phyloP scores from a whole-genome alignment of 176 grass and related monocot genomes.

The Aegilops umbellulata region DNA sequence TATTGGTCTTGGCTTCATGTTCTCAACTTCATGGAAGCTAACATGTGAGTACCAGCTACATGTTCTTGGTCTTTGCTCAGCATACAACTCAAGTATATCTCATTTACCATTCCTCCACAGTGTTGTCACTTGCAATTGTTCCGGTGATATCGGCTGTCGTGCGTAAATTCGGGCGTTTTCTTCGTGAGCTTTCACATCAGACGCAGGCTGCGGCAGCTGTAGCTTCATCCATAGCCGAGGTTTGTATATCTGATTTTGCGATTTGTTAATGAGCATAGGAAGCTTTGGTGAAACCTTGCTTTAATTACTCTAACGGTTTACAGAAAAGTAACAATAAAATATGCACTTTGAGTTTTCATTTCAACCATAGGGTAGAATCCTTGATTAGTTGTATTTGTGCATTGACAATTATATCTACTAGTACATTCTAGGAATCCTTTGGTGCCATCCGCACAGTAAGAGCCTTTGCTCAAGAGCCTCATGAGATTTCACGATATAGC shows the following conservation, averaged over 20 bases:
- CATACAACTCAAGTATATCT: slow-evolving; percentile 6
- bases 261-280: background rate
- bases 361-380: slow-evolving; percentile 9
- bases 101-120: slow-evolving; percentile 40
- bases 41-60: slow-evolving; percentile 59
- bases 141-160: slow-evolving; percentile 77
- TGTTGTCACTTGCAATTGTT: slow-evolving; percentile 84
- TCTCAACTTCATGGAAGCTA: slow-evolving; percentile 95
- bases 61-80: slow-evolving; percentile 1
- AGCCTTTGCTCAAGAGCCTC: slow-evolving; percentile 85
- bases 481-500: slow-evolving; percentile 77
- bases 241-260: slow-evolving; percentile 25
- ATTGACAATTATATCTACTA: slow-evolving; percentile 37
- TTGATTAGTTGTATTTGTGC: slow-evolving; percentile 10
- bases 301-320: background rate
- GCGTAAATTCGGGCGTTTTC: slow-evolving; percentile 76
- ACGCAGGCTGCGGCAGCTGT: slow-evolving; percentile 86
- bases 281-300: background rate
- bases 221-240: slow-evolving; percentile 96
- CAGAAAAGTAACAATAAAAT: background rate
- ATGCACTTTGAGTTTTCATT: background rate
- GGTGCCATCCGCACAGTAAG: slow-evolving; percentile 92
- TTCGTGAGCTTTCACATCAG: slow-evolving; percentile 93
- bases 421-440: slow-evolving; percentile 86
- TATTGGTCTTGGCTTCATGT: slow-evolving; percentile 97